Evolutionary conservation across 768 basidiomycete genomes (phyloP), one percentile per base, ranked within the genome.

Genomic region (Lentinula aciculospora): DNA sequence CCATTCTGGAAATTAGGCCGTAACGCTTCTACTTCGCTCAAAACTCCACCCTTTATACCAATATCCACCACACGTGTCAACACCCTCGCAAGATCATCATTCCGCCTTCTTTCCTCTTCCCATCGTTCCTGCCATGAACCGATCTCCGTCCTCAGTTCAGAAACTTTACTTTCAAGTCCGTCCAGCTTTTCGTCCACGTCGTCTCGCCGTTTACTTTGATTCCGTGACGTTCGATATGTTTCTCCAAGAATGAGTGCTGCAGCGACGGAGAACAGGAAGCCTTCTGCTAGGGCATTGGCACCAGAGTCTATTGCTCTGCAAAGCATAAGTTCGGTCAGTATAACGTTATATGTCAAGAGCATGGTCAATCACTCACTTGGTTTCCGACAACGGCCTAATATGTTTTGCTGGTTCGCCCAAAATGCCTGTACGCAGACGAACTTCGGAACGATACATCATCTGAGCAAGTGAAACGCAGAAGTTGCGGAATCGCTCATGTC

Each of bases 291-390:
- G 4, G 85, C 77, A 62, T 92, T 94, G 15, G 92, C 89, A 21
- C 92, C 92, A 63, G 88, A 92, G 59, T 92, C 89, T 58, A 94
- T 88, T 0, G 92, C 92, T 58, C 89, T 91, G 61, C 25, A 21
- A 4, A 39, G n/a, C 3, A 39, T 50, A 44, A 44, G 31, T 21
- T 44, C 15, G 50, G 39, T 32, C 39, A 21, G 37, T 37, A 19
- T 13, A 21, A 12, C 29, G 49, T 19, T 39, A 39, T 55, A 4
- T 13, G 10, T 21, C n/a, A n/a, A n/a, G 45, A 28, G 47, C 3
- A 48, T 21, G 34, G 40, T 10, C 3, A 19, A 44, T 51, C 31
- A 71, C 82, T 60, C 59, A 90, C 88, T 80, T 80, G 27, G 83
- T 77, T 67, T 93, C 91, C 1, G 88, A 90, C 19, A 94, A 76